Conservation (phyloP, 192 early-diverging fungal genomes). For the Mortierella hygrophila region DNA sequence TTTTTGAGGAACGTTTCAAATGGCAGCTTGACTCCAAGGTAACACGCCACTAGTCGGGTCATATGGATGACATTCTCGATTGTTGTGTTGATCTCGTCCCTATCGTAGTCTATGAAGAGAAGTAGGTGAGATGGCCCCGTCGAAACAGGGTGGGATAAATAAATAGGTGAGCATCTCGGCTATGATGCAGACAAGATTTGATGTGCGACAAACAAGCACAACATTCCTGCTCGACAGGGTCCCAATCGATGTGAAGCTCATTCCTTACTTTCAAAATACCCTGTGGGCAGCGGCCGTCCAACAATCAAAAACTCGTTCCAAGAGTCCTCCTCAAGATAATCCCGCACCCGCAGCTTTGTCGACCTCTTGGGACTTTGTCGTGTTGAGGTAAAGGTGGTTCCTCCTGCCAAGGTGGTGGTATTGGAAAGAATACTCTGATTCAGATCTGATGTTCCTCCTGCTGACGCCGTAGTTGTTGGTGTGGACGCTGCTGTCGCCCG, state of each 20-base stretch:
- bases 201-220: not conserved
- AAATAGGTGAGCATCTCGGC: not conserved
- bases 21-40: constrained; percentile 69
- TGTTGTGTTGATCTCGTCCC: constrained; percentile 66
- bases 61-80: constrained; percentile 68
- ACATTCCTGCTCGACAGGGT: constrained; percentile 1
- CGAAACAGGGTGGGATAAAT: not conserved
- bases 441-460: not conserved
- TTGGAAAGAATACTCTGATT: constrained; percentile 30
- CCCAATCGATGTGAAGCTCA: not conserved
- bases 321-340: constrained; percentile 51
- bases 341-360: constrained; percentile 47
- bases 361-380: constrained; percentile 16
- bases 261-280: constrained; percentile 54
- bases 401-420: constrained; percentile 23
- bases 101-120: constrained; percentile 44
- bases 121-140: not conserved
- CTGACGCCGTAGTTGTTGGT: not conserved
- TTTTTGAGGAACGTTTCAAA: constrained; percentile 42
- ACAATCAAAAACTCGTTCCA: constrained; percentile 57
- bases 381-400: constrained; percentile 16
- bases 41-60: constrained; percentile 59
- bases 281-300: constrained; percentile 53
- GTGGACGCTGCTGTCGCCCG: not conserved
- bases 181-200: not conserved